Evolutionary conservation across 2,329 filamentous ascomycete species (phyloP).

Genomic region (Triangularia verruculosa): DNA sequence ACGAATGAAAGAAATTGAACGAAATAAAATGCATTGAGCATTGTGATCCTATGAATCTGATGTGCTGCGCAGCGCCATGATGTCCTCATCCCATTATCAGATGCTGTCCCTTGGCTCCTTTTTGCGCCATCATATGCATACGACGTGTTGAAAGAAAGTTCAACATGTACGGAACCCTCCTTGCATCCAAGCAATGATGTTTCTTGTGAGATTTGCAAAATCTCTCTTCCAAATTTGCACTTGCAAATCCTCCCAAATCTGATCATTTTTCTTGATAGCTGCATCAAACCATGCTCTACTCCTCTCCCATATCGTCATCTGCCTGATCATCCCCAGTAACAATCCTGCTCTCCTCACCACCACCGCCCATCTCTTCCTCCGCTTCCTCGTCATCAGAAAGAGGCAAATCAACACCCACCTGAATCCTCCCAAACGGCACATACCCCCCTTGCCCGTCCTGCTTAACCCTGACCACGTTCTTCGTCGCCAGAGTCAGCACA

Average conservation of each 20-base stretch:
- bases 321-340: background rate
- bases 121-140: background rate
- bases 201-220: background rate
- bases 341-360: slow-evolving; percentile 2
- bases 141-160: background rate
- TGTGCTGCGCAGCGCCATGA: background rate
- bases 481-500: slow-evolving; percentile 67
- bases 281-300: background rate
- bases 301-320: background rate
- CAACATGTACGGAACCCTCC: background rate
- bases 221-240: background rate
- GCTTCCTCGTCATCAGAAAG: background rate
- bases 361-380: background rate
- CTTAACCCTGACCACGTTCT: slow-evolving; percentile 57
- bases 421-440: slow-evolving; percentile 45
- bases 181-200: background rate
- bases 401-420: slow-evolving; percentile 38
- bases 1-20: background rate
- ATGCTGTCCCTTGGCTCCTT: background rate
- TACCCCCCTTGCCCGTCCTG: slow-evolving; percentile 48
- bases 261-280: background rate
- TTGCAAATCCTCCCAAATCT: slow-evolving; percentile 2
- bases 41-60: background rate
- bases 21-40: background rate
- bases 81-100: background rate